These are phyloP conservation scores for Paxillus rubicundulus DNA, from an alignment of 768 basidiomycete species.

Conservation along the genomic window DNA sequence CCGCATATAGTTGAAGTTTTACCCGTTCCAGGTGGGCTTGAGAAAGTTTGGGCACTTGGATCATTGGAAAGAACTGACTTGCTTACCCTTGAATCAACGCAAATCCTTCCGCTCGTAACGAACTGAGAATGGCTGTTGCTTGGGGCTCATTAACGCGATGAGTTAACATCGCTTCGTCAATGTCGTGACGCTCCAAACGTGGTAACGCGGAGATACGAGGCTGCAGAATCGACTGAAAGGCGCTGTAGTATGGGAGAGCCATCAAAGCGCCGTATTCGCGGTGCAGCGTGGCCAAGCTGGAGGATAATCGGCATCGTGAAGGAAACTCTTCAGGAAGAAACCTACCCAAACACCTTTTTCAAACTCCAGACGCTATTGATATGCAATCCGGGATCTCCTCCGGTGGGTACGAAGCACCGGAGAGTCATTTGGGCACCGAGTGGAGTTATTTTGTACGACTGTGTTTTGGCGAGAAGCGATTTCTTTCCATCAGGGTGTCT, in stretches of 20 bases:
- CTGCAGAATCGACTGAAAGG: constrained; percentile 64
- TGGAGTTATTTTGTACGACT: constrained; percentile 40
- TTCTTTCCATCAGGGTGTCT: constrained; percentile 52
- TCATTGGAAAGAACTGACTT: constrained; percentile 1
- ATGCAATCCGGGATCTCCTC: constrained; percentile 59
- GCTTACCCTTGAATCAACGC: constrained; percentile 90
- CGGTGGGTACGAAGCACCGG: constrained; percentile 46
- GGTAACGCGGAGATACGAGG: constrained; percentile 56
- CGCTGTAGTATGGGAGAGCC: constrained; percentile 80
- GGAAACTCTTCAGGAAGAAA: background rate
- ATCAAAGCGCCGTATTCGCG: constrained; percentile 90
- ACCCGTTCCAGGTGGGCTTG: constrained; percentile 94
- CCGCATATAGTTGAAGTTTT: constrained; percentile 98
- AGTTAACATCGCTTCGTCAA: constrained; percentile 63
- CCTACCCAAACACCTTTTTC: constrained; percentile 78
- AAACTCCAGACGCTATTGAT: constrained; percentile 70
- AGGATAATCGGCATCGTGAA: constrained; percentile 5
- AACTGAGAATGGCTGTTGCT: constrained; percentile 80
- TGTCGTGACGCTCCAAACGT: constrained; percentile 44
- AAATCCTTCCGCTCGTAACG: constrained; percentile 74
- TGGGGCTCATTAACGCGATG: constrained; percentile 92
- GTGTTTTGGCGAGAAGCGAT: constrained; percentile 70
- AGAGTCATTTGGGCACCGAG: constrained; percentile 56
- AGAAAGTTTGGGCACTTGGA: background rate
- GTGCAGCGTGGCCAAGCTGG: constrained; percentile 84